A percentile compares a stretch with the other conserved stretches of the same genome.
Conservation (phyloP, 1,284 basidiomycete species). For the Pseudozyma flocculosa region DNA sequence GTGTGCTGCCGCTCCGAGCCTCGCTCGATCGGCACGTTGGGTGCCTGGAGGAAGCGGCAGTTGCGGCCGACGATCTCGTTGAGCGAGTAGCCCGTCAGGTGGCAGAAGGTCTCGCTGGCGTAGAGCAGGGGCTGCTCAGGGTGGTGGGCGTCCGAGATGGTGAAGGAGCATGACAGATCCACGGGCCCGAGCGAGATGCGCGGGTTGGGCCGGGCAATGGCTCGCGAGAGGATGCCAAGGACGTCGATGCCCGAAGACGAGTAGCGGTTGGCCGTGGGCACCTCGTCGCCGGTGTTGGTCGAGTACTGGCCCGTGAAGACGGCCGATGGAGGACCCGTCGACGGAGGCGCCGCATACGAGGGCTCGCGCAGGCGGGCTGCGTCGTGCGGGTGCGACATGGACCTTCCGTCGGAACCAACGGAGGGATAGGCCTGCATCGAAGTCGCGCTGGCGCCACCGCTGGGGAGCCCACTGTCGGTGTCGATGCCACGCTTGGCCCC, state of each 20-base stretch:
- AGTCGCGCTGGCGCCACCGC: conserved; percentile 3
- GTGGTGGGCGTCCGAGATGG: conserved; percentile 78
- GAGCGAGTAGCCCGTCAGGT: conserved; percentile 75
- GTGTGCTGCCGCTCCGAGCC: conserved; percentile 72
- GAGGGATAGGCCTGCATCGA: no score
- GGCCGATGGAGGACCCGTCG: neutral
- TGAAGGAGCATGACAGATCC: conserved; percentile 84
- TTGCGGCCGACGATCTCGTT: conserved; percentile 61
- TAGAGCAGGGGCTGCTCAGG: conserved; percentile 85
- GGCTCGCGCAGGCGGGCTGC: no score
- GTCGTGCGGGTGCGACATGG: conserved; percentile 2
- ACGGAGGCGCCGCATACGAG: neutral
- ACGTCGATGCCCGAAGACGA: conserved; percentile 87
- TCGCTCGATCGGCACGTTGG: conserved; percentile 67
- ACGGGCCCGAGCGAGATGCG: conserved; percentile 81
- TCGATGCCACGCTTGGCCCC: conserved; percentile 27
- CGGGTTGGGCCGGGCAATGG: conserved; percentile 74
- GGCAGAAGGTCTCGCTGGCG: conserved; percentile 75
- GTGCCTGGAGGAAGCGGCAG: conserved; percentile 67
- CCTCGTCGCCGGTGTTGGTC: conserved; percentile 21
- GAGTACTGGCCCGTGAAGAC: conserved; percentile 28
- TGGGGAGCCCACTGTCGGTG: conserved; percentile 14
- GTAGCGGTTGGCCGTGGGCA: conserved; percentile 63
- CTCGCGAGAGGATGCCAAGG: conserved; percentile 75
- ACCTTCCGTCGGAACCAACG: neutral